Evolutionary conservation across 78 protist genomes (phyloP).

Genomic region (Bodo saltans): DNA sequence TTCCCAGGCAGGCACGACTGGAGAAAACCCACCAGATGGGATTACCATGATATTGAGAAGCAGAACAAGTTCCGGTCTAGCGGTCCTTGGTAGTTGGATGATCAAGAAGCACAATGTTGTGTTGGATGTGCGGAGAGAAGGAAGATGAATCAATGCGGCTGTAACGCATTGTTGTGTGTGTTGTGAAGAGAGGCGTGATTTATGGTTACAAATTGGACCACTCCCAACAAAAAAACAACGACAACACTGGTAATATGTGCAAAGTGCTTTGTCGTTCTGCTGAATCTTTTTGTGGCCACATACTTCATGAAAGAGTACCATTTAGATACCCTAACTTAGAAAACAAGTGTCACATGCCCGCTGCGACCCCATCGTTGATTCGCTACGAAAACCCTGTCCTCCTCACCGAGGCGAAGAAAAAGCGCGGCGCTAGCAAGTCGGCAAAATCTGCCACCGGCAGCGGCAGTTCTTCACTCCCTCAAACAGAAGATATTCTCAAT

Average conservation of each 20-base stretch:
- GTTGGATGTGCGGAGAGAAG: no score
- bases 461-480: background rate
- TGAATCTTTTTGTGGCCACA: background rate
- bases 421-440: background rate
- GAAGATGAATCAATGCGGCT: no score
- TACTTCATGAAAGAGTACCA: background rate
- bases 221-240: no score
- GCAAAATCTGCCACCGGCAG: background rate
- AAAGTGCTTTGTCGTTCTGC: background rate
- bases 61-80: background rate
- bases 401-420: conserved; percentile 37
- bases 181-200: no score
- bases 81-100: background rate
- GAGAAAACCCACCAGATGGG: background rate
- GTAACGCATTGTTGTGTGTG: no score
- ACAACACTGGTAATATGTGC: background rate
- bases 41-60: background rate
- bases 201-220: no score
- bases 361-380: conserved; percentile 36
- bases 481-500: conserved; percentile 60
- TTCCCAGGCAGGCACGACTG: background rate
- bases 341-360: background rate
- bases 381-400: conserved; percentile 58
- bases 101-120: no score
- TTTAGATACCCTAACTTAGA: background rate